Percentiles rank a stretch among this genome's conserved stretches.
Conservation (phyloP, 2,329 filamentous ascomycete species). For the Claviceps arundinis region DNA sequence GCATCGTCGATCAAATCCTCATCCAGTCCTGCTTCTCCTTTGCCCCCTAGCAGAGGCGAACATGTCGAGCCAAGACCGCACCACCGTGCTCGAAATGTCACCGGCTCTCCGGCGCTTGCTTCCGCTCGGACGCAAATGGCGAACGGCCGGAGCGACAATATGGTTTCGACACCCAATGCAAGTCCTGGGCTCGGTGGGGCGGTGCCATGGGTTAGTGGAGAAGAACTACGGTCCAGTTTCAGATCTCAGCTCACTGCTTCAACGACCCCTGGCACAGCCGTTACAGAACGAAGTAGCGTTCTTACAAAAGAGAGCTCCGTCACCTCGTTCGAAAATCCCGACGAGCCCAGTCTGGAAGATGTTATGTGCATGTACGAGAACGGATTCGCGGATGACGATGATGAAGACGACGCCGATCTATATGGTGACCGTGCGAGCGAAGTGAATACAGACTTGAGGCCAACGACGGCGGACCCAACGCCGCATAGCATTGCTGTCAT, state of each 20-base stretch:
- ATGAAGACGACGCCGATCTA: constrained; percentile 26
- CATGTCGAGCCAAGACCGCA: constrained; percentile 20
- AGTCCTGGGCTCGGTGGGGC: constrained; percentile 17
- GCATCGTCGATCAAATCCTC: constrained; percentile 33
- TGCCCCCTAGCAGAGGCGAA: constrained; percentile 27
- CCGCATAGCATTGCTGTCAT: background rate
- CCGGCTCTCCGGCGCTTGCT: constrained; percentile 12
- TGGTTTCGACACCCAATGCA: constrained; percentile 21
- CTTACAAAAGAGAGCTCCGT: constrained; percentile 67
- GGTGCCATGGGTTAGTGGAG: constrained; percentile 35
- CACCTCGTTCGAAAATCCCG: constrained; percentile 43
- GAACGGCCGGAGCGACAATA: constrained; percentile 21
- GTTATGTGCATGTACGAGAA: constrained; percentile 59
- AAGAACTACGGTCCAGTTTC: constrained; percentile 42
- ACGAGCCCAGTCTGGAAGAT: constrained; percentile 50
- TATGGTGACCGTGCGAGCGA: constrained; percentile 8
- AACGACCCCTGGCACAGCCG: constrained; percentile 43
- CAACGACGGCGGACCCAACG: constrained; percentile 3
- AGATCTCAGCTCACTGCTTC: constrained; percentile 42
- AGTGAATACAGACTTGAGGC: constrained; percentile 3
- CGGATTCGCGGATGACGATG: constrained; percentile 38
- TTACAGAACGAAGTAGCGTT: constrained; percentile 76
- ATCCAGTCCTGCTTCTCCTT: constrained; percentile 31
- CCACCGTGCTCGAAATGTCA: constrained; percentile 15
- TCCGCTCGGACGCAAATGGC: constrained; percentile 16